Evolutionary conservation across 371 early-diverging fungal species (phyloP), one percentile per base, ranked within the genome.

Genomic region (Rhizopus sp.): DNA sequence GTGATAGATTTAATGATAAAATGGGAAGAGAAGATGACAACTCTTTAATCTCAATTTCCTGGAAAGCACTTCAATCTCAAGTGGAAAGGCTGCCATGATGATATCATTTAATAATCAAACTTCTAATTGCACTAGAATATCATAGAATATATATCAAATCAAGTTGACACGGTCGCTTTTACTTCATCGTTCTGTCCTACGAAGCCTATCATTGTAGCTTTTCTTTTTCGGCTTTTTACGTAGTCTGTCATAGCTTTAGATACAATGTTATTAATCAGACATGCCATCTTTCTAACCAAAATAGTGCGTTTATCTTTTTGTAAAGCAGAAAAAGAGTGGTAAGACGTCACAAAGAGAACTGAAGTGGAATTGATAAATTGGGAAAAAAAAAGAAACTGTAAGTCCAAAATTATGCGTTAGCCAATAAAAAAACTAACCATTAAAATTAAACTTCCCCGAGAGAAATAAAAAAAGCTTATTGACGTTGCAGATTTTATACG

Each of bases 1-100:
- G 53, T 32, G 40, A 23, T 56, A 47, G 48, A 56, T 39, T 56
- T 56, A 38, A 56, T 56, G 39, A 16, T 56, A 57, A 57, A 3
- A 17, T 49, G n/a, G 50, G 32, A 49, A 50, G 42, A 57, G 50
- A 49, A 39, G 41, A 57, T 57, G 15, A 32, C 50, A 39, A 39
- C 52, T 52, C 40, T 52, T 52, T 50, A 50, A 50, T 41, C 1
- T 41, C n/a, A 41, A 41, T 41, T 41, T 41, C 40, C 41, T 41
- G 2, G 30, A 15, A 51, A 13, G 16, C 52, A 9, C 23, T 13
- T 51, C 13, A 39, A 53, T 49, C 50, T 49, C 50, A 49, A 57
- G 50, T 49, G 57, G 42, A 57, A 57, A 57, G 50, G 38, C 7
- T 12, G 35, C 37, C 13, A 39, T 57, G 39, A 48, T 39, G 49